These are phyloP conservation scores for Carpinus fangiana DNA, from an alignment of 306 rosid genomes.

Conservation along the genomic window DNA sequence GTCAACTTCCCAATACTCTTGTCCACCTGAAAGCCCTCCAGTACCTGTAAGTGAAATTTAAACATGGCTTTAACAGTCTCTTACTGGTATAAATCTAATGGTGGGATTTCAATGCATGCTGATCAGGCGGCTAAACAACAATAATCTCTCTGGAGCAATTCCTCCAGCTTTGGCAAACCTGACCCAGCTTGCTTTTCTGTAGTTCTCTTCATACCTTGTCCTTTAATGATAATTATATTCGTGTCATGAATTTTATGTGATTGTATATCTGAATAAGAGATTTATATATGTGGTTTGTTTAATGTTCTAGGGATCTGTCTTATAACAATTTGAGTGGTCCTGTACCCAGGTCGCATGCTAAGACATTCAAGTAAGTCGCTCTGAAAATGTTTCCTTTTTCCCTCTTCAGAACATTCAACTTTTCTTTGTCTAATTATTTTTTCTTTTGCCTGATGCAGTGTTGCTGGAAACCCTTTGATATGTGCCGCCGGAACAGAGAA, in stretches of 20 bases:
- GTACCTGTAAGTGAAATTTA: slow-evolving; percentile 62
- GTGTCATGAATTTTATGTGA: neutral
- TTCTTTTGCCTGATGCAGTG: slow-evolving; percentile 45
- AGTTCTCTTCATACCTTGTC: slow-evolving; percentile 34
- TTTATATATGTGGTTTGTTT: slow-evolving; percentile 16
- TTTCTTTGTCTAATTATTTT: slow-evolving; percentile 11
- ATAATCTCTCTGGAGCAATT: slow-evolving; percentile 71
- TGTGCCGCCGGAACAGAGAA: slow-evolving; percentile 59
- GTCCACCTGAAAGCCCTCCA: slow-evolving; percentile 65
- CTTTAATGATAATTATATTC: neutral
- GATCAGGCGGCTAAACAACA: slow-evolving; percentile 82
- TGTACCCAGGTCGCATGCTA: slow-evolving; percentile 66
- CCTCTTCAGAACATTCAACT: neutral
- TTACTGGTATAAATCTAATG: slow-evolving; percentile 18
- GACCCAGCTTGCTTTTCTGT: slow-evolving; percentile 77
- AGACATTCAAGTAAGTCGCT: slow-evolving; percentile 75
- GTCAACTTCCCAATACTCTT: slow-evolving; percentile 69
- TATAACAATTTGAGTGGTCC: slow-evolving; percentile 83
- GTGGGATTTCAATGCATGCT: slow-evolving; percentile 41
- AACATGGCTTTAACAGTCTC: neutral
- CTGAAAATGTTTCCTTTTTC: slow-evolving; percentile 1
- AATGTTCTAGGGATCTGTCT: slow-evolving; percentile 73
- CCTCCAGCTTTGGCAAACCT: slow-evolving; percentile 81
- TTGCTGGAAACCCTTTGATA: slow-evolving; percentile 78
- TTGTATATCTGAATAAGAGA: slow-evolving; percentile 12